phyloP scores from a whole-genome alignment of 2,329 filamentous ascomycete species.

The Lachnellula subtilissima region DNA sequence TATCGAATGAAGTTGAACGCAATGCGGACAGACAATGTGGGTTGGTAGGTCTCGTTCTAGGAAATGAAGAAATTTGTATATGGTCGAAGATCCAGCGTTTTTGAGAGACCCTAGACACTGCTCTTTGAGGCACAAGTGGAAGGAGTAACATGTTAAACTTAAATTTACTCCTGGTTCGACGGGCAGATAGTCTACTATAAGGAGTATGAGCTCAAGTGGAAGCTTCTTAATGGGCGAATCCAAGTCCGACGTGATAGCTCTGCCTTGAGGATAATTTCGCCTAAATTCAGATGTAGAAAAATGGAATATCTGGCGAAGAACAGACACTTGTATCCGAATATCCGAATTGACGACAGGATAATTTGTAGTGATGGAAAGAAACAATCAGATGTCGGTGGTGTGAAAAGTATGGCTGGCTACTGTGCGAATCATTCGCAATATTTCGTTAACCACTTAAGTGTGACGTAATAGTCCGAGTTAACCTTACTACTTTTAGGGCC shows the following conservation, averaged over 20 bases:
- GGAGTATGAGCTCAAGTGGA: slow-evolving; percentile 11
- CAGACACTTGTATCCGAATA: no score
- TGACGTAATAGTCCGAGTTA: no score
- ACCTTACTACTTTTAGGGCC: no score
- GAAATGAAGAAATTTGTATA: slow-evolving; percentile 5
- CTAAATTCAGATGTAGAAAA: no score
- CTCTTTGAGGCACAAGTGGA: slow-evolving; percentile 4
- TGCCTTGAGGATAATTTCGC: neutral
- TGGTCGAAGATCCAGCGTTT: slow-evolving; percentile 1
- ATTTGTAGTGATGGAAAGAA: no score
- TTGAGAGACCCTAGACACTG: slow-evolving; percentile 7
- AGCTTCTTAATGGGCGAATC: slow-evolving; percentile 5
- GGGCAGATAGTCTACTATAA: slow-evolving; percentile 6
- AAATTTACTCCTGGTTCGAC: slow-evolving; percentile 8
- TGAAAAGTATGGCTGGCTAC: no score
- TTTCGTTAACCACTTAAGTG: no score
- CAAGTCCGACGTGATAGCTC: neutral
- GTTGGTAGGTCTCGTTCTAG: slow-evolving; percentile 11
- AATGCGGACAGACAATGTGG: slow-evolving; percentile 10
- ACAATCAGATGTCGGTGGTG: no score
- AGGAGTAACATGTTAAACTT: neutral
- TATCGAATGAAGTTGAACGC: slow-evolving; percentile 10
- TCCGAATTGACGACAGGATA: no score
- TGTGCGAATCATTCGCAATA: no score
- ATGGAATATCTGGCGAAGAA: no score